A percentile compares a stretch with the other conserved stretches of the same genome.
phyloP scores from a whole-genome alignment of 2,329 filamentous ascomycete species.

The Hypoxylon sp. region DNA sequence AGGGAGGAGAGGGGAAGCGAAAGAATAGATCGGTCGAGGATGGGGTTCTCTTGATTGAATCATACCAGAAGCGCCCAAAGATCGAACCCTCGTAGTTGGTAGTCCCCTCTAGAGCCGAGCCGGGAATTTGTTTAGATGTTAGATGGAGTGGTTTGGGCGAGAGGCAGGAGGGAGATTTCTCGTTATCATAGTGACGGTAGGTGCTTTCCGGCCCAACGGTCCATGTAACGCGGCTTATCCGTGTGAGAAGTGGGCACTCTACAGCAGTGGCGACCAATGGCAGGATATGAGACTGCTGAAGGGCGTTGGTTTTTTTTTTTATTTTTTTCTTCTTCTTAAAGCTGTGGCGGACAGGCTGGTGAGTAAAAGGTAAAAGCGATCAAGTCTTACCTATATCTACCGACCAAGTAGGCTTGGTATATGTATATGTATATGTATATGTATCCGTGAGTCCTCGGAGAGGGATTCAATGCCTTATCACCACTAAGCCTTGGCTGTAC shows the following conservation, averaged over 20 bases:
- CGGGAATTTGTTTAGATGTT: conserved; percentile 7
- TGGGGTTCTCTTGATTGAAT: conserved; percentile 19
- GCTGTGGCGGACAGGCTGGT: too few relatives aligned
- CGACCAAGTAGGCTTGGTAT: too few relatives aligned
- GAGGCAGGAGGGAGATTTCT: conserved; percentile 13
- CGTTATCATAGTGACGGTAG: conserved; percentile 31
- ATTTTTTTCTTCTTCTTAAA: too few relatives aligned
- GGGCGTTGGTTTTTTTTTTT: conserved; percentile 26
- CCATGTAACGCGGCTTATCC: conserved; percentile 16
- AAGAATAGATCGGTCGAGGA: conserved; percentile 28
- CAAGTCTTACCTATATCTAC: too few relatives aligned
- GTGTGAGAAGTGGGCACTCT: conserved; percentile 18
- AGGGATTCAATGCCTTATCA: too few relatives aligned
- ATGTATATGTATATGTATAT: too few relatives aligned
- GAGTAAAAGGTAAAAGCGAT: too few relatives aligned
- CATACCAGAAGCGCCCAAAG: conserved; percentile 6
- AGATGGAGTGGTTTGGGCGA: conserved; percentile 6
- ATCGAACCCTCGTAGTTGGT: background rate
- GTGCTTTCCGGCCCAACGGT: conserved; percentile 20
- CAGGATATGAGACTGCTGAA: conserved; percentile 24
- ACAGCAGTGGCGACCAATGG: conserved; percentile 23
- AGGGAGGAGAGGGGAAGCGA: conserved; percentile 18
- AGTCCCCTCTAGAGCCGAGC: background rate
- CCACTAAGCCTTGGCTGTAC: too few relatives aligned
- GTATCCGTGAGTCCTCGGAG: too few relatives aligned